These are phyloP conservation scores for Colletotrichum orbiculare DNA, from an alignment of 2,329 filamentous ascomycete genomes.

Conservation along the genomic window DNA sequence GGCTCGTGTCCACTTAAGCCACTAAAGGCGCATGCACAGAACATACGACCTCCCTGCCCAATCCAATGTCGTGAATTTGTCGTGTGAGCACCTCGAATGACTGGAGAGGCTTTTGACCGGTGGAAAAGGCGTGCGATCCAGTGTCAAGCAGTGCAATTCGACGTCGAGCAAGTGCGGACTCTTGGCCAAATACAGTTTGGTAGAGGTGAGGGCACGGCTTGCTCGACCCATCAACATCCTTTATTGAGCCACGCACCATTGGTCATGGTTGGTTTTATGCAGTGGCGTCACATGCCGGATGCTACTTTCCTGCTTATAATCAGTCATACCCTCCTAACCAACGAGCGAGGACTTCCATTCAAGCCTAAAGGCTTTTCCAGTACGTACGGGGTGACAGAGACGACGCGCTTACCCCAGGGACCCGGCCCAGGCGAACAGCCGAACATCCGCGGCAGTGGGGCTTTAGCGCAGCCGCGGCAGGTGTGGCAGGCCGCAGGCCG, in stretches of 20 bases:
- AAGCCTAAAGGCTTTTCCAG: background rate
- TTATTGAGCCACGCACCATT: no score
- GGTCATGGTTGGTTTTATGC: no score
- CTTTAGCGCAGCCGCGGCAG: conserved; percentile 24
- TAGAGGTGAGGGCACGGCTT: no score
- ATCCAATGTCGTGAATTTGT: conserved; percentile 30
- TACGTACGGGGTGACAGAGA: background rate
- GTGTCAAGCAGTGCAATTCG: background rate
- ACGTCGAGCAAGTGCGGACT: background rate
- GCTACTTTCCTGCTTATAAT: no score
- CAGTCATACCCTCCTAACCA: no score
- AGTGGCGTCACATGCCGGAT: no score
- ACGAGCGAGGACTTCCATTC: no score
- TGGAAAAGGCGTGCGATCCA: background rate
- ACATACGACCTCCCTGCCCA: conserved; percentile 29
- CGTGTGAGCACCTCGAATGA: conserved; percentile 30
- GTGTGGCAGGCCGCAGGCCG: background rate
- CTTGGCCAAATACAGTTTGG: background rate
- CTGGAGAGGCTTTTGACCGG: conserved; percentile 18
- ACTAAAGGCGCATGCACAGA: conserved; percentile 32
- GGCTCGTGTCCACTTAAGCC: conserved; percentile 31
- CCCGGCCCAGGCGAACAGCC: background rate
- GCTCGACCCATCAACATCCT: no score
- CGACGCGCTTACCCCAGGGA: conserved; percentile 22
- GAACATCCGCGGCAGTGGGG: conserved; percentile 4